phyloP scores from a whole-genome alignment of 148 eudicot species.

The Rhododendron molle region DNA sequence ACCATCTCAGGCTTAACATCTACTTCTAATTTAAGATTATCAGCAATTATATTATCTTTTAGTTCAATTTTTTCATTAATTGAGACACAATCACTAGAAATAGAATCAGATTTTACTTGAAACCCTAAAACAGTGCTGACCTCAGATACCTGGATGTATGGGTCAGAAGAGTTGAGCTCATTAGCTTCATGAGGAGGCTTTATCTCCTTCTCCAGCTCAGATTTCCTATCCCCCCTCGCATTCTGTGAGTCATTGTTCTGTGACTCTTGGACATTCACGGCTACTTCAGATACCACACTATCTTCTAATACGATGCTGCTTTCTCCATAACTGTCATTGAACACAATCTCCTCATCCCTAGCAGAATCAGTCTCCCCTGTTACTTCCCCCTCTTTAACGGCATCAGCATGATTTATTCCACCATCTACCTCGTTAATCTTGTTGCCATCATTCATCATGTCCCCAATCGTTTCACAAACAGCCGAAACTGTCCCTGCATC shows the following conservation, averaged over 20 bases:
- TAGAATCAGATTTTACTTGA: conserved; percentile 80
- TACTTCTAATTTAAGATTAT: conserved; percentile 87
- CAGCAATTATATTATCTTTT: conserved; percentile 84
- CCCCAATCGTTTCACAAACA: conserved; percentile 17
- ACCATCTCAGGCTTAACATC: conserved; percentile 91
- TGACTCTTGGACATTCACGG: conserved; percentile 17
- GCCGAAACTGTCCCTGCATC: conserved; percentile 7
- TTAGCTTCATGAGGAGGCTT: conserved; percentile 41
- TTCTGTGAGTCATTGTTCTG: conserved; percentile 18
- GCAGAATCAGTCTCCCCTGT: conserved; percentile 19
- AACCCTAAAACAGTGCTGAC: conserved; percentile 83
- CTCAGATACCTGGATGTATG: conserved; percentile 87
- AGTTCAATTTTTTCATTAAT: conserved; percentile 75
- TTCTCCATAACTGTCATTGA: conserved; percentile 24
- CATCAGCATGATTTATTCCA: conserved; percentile 15
- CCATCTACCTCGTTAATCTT: conserved; percentile 13
- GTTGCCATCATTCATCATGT: conserved; percentile 11
- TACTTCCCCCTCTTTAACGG: conserved; percentile 17
- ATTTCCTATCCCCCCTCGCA: not conserved
- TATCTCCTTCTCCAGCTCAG: conserved; percentile 19
- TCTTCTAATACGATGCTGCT: conserved; percentile 18
- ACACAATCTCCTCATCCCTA: conserved; percentile 17
- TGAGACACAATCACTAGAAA: conserved; percentile 79
- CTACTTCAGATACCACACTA: conserved; percentile 26
- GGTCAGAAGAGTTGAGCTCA: conserved; percentile 48